Base-by-base conservation (phyloP, 2,329 filamentous ascomycete genomes). In the Colletotrichum sp. region DNA sequence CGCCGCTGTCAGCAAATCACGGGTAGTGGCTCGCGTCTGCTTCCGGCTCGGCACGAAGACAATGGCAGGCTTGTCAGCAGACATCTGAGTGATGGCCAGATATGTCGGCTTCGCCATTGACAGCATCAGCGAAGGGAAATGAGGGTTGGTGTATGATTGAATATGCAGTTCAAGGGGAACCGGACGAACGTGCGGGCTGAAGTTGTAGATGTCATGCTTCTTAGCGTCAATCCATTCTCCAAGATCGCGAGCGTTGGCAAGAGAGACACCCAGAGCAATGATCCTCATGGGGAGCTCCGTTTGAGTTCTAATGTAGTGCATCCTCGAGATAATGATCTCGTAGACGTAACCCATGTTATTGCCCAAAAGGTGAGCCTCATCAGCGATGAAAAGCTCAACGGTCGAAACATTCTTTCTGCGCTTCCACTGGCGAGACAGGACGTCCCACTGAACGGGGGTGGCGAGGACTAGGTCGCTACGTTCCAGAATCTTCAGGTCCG, bases 151-250 rank as follows among this genome's bases (percentile, higher is more conserved):
- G 87, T 97, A 99, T 2, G 96, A 96, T 85, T 99, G 97, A 64
- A 99, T 94, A 83, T 98, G 96, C 73, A 99, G 91, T 84, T 99
- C 96, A 36, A 99, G 88, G 26, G 96, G 96, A 21, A 98, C 92
- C 2, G 96, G 94, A 72, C 98, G 93, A 77, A 96, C 93, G 81
- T 96, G 94, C 3, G 97, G 97, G 80, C 95, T 98, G 88, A 99
- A 99, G 87, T 99, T 99, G 90, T 96, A 99, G 78, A 98, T 98
- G 65, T 97, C 98, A 83, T 99, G 97, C 88, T 98, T 99, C 84
- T 93, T 98, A 9, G 96, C 97, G 79, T 98, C 97, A 79, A 99
- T 96, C 97, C 97, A 99, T 86, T 98, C 97, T 68, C 96, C 96
- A 80, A 99, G 92, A 81, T 99, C 97, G 75, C 96, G 92, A 66